Evolutionary conservation across 306 rosid species (phyloP).

Genomic region (Lathyrus sativus): DNA sequence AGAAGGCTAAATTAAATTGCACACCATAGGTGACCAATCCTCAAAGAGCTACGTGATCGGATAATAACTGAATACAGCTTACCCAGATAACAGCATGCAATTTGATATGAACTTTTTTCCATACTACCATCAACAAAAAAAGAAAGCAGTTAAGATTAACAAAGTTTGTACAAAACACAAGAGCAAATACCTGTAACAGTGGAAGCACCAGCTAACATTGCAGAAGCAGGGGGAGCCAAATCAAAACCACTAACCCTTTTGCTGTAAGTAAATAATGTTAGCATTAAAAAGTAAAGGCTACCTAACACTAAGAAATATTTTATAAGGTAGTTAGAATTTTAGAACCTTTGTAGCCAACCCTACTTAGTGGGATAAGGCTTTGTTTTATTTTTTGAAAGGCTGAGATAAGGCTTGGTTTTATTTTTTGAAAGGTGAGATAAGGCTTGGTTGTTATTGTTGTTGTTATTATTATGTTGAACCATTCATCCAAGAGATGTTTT

Average conservation of each 20-base stretch:
- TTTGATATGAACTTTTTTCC: slow-evolving; percentile 84
- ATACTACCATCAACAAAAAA: slow-evolving; percentile 77
- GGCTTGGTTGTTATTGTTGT: too few relatives aligned
- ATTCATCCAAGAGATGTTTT: slow-evolving; percentile 2
- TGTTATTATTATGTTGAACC: background rate
- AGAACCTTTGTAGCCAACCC: background rate
- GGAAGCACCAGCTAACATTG: slow-evolving; percentile 67
- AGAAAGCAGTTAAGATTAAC: slow-evolving; percentile 69
- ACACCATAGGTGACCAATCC: slow-evolving; percentile 60
- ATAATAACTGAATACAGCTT: slow-evolving; percentile 77
- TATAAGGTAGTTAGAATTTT: slow-evolving; percentile 10
- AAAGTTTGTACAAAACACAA: slow-evolving; percentile 36
- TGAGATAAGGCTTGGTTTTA: too few relatives aligned
- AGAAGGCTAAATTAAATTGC: slow-evolving; percentile 45
- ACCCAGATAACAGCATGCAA: slow-evolving; percentile 95
- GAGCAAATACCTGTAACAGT: slow-evolving; percentile 69
- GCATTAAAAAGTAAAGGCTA: slow-evolving; percentile 30
- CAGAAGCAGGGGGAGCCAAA: slow-evolving; percentile 96
- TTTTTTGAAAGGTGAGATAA: too few relatives aligned
- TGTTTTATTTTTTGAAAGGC: too few relatives aligned
- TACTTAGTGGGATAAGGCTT: too few relatives aligned
- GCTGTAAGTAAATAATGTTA: slow-evolving; percentile 64
- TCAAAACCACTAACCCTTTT: slow-evolving; percentile 99
- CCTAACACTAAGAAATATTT: slow-evolving; percentile 13
- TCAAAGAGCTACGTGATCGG: slow-evolving; percentile 49